phyloP scores from a whole-genome alignment of 2,329 filamentous ascomycete genomes.

The Cladobotryum protrusum region DNA sequence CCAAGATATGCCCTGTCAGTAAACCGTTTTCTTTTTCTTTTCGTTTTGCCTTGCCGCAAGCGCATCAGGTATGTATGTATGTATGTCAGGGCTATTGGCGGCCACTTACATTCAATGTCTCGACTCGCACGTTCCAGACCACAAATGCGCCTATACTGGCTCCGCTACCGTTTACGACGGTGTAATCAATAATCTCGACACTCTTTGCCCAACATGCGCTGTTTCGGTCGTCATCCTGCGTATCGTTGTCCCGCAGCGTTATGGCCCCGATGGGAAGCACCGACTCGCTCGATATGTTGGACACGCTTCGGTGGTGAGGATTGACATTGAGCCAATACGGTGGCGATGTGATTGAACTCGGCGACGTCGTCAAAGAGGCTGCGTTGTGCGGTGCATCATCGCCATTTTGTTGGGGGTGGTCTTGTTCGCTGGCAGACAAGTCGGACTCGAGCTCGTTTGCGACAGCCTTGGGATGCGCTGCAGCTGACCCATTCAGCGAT shows the following conservation, averaged over 20 bases:
- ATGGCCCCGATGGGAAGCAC: constrained; percentile 49
- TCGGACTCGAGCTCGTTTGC: constrained; percentile 3
- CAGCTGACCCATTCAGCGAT: constrained; percentile 2
- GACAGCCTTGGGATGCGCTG: background rate
- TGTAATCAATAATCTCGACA: constrained; percentile 53
- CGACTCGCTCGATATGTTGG: constrained; percentile 44
- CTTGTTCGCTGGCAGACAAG: background rate
- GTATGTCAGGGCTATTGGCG: too few relatives aligned
- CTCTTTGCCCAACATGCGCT: constrained; percentile 60
- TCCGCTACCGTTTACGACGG: constrained; percentile 49
- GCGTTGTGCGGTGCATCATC: constrained; percentile 14
- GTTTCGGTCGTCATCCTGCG: constrained; percentile 45
- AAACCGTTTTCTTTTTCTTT: background rate
- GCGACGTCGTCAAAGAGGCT: constrained; percentile 20
- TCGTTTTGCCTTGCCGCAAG: too few relatives aligned
- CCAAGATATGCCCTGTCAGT: background rate
- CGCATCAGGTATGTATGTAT: too few relatives aligned
- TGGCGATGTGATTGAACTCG: constrained; percentile 30
- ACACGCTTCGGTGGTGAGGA: constrained; percentile 31
- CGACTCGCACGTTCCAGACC: constrained; percentile 85
- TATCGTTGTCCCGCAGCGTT: constrained; percentile 57
- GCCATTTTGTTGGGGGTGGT: background rate
- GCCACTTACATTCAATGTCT: constrained; percentile 69
- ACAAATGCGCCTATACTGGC: constrained; percentile 79
- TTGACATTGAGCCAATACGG: constrained; percentile 38